Conservation (phyloP, 371 early-diverging fungal species). For the Rhizopus stolonifer region DNA sequence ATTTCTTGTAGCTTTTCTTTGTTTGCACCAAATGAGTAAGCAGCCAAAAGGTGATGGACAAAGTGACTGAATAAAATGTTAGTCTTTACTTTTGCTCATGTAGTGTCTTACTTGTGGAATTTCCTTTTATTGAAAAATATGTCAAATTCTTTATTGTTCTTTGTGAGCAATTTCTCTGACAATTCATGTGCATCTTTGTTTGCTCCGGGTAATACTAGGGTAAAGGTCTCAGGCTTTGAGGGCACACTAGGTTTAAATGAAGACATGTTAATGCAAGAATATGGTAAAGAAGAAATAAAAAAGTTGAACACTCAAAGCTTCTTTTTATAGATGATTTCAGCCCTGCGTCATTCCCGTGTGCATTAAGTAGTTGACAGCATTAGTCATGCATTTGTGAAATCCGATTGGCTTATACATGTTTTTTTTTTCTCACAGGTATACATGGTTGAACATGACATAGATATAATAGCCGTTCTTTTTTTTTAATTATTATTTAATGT, state of each 20-base stretch:
- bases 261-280: slow-evolving; percentile 9
- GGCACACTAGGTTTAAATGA: slow-evolving; percentile 14
- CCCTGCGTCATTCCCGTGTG: no score
- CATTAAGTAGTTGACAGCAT: no score
- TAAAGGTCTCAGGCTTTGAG: slow-evolving; percentile 14
- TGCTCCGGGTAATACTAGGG: slow-evolving; percentile 41
- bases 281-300: no score
- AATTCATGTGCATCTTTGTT: slow-evolving; percentile 27
- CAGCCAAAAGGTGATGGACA: slow-evolving; percentile 55
- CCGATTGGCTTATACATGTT: no score
- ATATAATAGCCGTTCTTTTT: no score
- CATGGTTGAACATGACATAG: no score
- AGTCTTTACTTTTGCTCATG: neutral
- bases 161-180: slow-evolving; percentile 33
- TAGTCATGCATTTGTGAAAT: no score
- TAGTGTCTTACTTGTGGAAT: slow-evolving; percentile 42
- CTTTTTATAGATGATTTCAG: no score
- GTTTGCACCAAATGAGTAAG: slow-evolving; percentile 54
- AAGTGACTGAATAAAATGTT: slow-evolving; percentile 39
- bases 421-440: no score
- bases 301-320: no score
- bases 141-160: slow-evolving; percentile 39
- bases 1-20: slow-evolving; percentile 48
- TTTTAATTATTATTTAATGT: no score
- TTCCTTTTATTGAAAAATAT: slow-evolving; percentile 44